Percentiles rank a stretch among this genome's conserved stretches.
phyloP scores from a whole-genome alignment of 768 basidiomycete species.

The Podaxis sp. region DNA sequence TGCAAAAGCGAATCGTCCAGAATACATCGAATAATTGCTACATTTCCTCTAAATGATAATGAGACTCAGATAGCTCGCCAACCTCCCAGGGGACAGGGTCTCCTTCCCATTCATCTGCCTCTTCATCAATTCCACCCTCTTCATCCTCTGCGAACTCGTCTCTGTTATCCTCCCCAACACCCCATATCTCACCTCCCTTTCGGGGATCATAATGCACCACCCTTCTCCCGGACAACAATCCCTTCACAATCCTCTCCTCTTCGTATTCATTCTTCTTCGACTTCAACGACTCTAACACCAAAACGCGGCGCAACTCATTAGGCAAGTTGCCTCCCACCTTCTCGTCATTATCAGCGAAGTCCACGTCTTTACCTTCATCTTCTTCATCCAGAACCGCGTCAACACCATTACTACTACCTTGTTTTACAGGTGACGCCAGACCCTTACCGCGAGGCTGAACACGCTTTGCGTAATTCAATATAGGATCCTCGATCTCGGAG shows the following conservation, averaged over 20 bases:
- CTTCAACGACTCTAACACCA: slow-evolving; percentile 55
- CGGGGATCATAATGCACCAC: slow-evolving; percentile 55
- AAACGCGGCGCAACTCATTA: slow-evolving; percentile 60
- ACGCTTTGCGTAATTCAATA: slow-evolving; percentile 24
- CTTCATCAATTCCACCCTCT: slow-evolving; percentile 31
- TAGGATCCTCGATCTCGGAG: slow-evolving; percentile 31
- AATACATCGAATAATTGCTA: not conserved
- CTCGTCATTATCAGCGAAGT: slow-evolving; percentile 33
- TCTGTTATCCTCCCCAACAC: slow-evolving; percentile 53
- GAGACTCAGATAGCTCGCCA: slow-evolving; percentile 56
- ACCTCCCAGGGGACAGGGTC: slow-evolving; percentile 82
- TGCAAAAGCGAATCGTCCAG: not conserved
- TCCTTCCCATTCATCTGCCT: slow-evolving; percentile 74
- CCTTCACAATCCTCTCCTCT: slow-evolving; percentile 55
- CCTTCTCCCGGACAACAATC: slow-evolving; percentile 58
- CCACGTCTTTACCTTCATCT: slow-evolving; percentile 28
- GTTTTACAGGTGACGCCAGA: slow-evolving; percentile 6
- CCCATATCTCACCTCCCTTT: slow-evolving; percentile 76
- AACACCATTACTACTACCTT: not conserved
- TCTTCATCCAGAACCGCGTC: slow-evolving; percentile 10
- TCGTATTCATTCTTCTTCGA: slow-evolving; percentile 37
- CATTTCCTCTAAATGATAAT: slow-evolving; percentile 10
- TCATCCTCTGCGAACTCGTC: slow-evolving; percentile 12
- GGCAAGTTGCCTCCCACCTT: slow-evolving; percentile 58
- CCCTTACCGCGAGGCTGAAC: slow-evolving; percentile 13